A percentile compares a stretch with the other conserved stretches of the same genome.
phyloP scores from a whole-genome alignment of 1,284 basidiomycete species.

The Volvariella volvacea region DNA sequence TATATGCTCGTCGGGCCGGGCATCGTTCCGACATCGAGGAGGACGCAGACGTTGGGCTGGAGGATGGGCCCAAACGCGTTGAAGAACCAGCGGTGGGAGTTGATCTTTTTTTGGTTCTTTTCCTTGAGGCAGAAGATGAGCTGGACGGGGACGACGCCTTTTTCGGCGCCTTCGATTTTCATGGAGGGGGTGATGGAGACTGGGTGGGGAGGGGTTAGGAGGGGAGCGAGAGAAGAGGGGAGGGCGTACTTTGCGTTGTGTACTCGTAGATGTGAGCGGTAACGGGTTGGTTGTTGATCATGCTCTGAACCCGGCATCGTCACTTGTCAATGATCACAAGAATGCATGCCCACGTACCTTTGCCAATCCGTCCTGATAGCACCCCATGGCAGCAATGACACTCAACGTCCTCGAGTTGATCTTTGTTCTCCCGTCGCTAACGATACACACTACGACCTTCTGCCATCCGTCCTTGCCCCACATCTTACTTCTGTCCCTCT shows the following conservation, averaged over 20 bases:
- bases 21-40: constrained; percentile 93
- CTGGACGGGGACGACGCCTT: constrained; percentile 82
- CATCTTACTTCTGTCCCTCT: constrained; percentile 78
- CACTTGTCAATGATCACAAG: neutral
- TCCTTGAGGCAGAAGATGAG: constrained; percentile 94
- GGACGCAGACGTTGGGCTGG: constrained; percentile 85
- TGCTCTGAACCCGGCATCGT: constrained; percentile 39
- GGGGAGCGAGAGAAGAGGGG: neutral
- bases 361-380: constrained; percentile 82
- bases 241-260: constrained; percentile 73
- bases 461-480: constrained; percentile 99
- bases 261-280: constrained; percentile 95
- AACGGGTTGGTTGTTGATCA: constrained; percentile 82
- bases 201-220: constrained; percentile 21
- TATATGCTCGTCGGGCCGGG: constrained; percentile 89
- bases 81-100: constrained; percentile 79
- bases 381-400: constrained; percentile 84
- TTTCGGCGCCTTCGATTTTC: constrained; percentile 79
- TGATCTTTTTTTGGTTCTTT: constrained; percentile 90
- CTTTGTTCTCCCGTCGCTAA: constrained; percentile 78
- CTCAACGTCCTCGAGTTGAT: constrained; percentile 83
- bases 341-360: constrained; percentile 46
- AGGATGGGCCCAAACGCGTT: constrained; percentile 78
- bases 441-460: constrained; percentile 64
- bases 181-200: constrained; percentile 78